Base-by-base conservation (phyloP, 805 yeast species). In the Saccharomycopsis microspora region DNA sequence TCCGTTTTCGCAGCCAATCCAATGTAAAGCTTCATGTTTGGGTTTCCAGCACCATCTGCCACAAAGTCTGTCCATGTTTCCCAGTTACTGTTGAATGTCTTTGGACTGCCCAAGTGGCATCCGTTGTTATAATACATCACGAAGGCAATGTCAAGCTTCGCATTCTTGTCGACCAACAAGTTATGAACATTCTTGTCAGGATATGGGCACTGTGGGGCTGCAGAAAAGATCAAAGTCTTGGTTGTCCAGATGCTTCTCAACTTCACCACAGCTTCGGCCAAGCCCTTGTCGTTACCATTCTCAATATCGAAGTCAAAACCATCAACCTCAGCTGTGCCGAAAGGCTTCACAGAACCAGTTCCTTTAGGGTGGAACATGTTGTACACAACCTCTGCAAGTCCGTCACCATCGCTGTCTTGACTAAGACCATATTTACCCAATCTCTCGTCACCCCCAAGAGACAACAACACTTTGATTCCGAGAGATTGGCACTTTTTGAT, bases 391-490 rank as follows among this genome's bases (percentile, higher is more conserved):
- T 65, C 69, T 6, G 82, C 89, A 57, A 77, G 78, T 2, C 60
- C 59, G 56, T 73, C 76, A 40, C 86, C 96, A 60, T 85, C 89
- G 53, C 78, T 68, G 60, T 87, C 95, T 51, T 78, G 73, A 57
- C 85, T 81, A 60, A 88, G 87, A 1, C 97, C 96, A 59, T 90
- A 96, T 32, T 84, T 66, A 3, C 52, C 54, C 7, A 41, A 11
- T 42, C 87, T 73, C 6, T 87, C 53, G 32, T 85, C 82, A 58
- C 95, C 95, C 69, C 68, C 79, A 55, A 89, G 61, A 0, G 95
- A 85, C 5, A 89, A 61, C 33, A 89, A 60, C 3, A 89, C 80
- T 56, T 80, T 82, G 56, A 84, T 82, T 43, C 96, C 96, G n/a
- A 70, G 59, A 2, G 66, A 58, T 66, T 89, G 96, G 66, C 97